Evolutionary conservation across 2,329 filamentous ascomycete genomes (phyloP).

Genomic region (Colletotrichum sp.): DNA sequence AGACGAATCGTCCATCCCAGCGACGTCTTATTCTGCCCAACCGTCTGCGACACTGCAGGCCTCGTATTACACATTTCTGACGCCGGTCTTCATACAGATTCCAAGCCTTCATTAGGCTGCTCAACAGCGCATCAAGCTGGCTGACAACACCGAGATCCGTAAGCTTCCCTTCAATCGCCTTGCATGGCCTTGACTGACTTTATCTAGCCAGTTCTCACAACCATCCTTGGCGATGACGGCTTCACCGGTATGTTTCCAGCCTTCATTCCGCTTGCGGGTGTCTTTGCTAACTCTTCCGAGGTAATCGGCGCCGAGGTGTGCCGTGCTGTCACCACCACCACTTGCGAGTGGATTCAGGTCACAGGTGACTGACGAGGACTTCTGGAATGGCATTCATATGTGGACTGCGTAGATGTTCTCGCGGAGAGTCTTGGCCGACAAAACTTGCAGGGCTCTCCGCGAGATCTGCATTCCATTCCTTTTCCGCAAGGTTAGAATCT

Average conservation of each 20-base stretch:
- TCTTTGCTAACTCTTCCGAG: neutral
- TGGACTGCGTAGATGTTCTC: fast-evolving
- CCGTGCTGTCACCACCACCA: fast-evolving
- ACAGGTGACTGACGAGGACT: neutral
- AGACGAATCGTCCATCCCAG: neutral
- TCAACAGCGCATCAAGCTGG: too few species aligned
- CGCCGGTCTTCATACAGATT: neutral
- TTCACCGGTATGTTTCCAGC: neutral
- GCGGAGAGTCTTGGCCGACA: neutral
- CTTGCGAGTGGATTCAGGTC: too few species aligned
- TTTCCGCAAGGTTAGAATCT: neutral
- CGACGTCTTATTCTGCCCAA: neutral
- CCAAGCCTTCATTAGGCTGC: neutral
- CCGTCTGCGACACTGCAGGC: neutral
- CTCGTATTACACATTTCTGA: fast-evolving
- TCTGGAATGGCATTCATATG: neutral
- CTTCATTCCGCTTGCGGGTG: fast-evolving
- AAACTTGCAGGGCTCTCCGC: neutral
- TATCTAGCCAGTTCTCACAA: fast-evolving
- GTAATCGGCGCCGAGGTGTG: neutral
- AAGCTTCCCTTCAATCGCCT: too few species aligned
- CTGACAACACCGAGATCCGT: too few species aligned
- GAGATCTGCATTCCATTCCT: neutral
- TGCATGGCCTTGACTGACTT: too few species aligned
- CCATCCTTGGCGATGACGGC: fast-evolving